These are phyloP conservation scores for Saturnispora galanensis DNA, from an alignment of 805 yeast species.

Conservation along the genomic window DNA sequence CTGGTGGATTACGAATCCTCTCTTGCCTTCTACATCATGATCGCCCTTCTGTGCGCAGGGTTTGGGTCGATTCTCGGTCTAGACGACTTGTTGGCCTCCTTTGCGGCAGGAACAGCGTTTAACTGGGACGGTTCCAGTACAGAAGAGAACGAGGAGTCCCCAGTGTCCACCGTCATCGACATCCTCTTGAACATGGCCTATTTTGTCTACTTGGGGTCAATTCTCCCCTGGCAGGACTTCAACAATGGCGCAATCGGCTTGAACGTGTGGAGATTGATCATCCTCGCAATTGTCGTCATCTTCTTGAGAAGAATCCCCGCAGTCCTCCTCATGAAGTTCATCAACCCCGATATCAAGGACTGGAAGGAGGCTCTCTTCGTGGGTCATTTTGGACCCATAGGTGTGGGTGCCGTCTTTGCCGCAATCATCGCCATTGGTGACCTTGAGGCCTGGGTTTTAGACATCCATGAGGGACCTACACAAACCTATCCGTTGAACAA, in stretches of 20 bases:
- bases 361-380: constrained; percentile 64
- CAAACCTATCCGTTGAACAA: constrained; percentile 20
- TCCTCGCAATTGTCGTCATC: constrained; percentile 41
- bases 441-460: constrained; percentile 29
- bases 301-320: constrained; percentile 48
- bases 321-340: constrained; percentile 42
- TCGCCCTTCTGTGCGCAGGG: constrained; percentile 50
- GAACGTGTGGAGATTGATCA: constrained; percentile 42
- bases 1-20: constrained; percentile 56
- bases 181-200: constrained; percentile 54
- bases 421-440: constrained; percentile 28
- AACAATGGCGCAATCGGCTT: constrained; percentile 37
- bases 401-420: constrained; percentile 33
- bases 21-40: constrained; percentile 42
- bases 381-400: constrained; percentile 74
- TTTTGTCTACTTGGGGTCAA: constrained; percentile 61
- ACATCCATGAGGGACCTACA: constrained; percentile 28
- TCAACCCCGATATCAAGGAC: constrained; percentile 50
- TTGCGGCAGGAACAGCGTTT: constrained; percentile 64
- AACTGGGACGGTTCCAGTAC: constrained; percentile 69
- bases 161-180: constrained; percentile 57
- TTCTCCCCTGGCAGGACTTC: constrained; percentile 60
- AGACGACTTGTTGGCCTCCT: constrained; percentile 63
- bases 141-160: constrained; percentile 47
- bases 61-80: constrained; percentile 57